Evolutionary conservation across 768 basidiomycete genomes (phyloP).

Genomic region (Termitomyces sp.): DNA sequence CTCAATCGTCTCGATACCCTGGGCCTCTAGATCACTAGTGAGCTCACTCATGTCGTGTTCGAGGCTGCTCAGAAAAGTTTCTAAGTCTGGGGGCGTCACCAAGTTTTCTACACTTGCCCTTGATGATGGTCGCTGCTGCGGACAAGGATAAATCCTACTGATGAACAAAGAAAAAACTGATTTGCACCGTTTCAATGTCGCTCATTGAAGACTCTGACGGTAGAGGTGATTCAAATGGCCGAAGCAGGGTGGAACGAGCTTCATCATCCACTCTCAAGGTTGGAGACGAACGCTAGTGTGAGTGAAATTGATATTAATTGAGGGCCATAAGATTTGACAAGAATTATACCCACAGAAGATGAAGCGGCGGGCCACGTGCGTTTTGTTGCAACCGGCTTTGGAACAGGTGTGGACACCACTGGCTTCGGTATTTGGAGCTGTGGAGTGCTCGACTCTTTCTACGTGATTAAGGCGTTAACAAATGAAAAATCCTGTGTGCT

Average conservation of each 20-base stretch:
- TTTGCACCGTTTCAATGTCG: neutral
- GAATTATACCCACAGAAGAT: neutral
- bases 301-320: neutral
- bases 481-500: neutral
- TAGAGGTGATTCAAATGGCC: neutral
- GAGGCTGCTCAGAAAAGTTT: slow-evolving; percentile 1
- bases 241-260: neutral
- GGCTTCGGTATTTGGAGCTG: neutral
- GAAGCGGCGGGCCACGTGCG: slow-evolving; percentile 1
- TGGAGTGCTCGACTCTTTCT: neutral
- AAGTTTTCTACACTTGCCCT: neutral
- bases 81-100: neutral
- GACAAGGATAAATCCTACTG: neutral
- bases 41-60: slow-evolving; percentile 4
- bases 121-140: neutral
- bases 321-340: neutral
- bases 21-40: neutral
- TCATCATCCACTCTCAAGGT: neutral
- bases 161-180: no score
- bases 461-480: neutral
- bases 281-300: neutral
- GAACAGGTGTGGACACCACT: neutral
- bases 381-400: neutral
- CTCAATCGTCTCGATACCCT: slow-evolving; percentile 3
- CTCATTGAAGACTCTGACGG: neutral